Percentiles rank a stretch among this genome's conserved stretches.
Evolutionary conservation across 106 monocot species (phyloP).

Genomic region (Acorus gramineus): DNA sequence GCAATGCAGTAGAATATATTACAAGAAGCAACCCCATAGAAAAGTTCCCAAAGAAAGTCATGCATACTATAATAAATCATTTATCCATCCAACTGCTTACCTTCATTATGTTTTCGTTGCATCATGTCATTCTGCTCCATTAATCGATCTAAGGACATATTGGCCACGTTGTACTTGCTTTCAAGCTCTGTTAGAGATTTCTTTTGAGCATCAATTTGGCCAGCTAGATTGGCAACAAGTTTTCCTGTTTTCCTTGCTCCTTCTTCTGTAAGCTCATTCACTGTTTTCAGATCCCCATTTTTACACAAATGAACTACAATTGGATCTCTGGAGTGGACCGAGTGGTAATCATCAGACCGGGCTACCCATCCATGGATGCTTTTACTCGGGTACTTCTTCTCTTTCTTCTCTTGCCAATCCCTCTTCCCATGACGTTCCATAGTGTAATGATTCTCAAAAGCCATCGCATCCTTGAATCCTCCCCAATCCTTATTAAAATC

Average conservation of each 20-base stretch:
- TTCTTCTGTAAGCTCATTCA: conserved; percentile 26
- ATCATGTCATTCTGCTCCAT: conserved; percentile 45
- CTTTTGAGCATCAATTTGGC: conserved; percentile 35
- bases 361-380: conserved; percentile 50
- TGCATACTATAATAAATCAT: background rate
- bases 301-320: conserved; percentile 23
- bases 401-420: conserved; percentile 15
- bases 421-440: conserved; percentile 23
- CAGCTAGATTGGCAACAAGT: conserved; percentile 23
- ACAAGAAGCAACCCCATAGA: background rate
- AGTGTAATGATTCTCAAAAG: conserved; percentile 28
- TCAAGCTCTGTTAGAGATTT: conserved; percentile 27
- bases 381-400: background rate
- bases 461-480: conserved; percentile 50
- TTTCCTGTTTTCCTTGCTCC: conserved; percentile 24
- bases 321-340: background rate
- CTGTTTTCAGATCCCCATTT: conserved; percentile 39
- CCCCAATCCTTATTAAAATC: conserved; percentile 45
- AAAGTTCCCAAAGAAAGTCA: background rate
- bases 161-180: conserved; percentile 25
- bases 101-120: conserved; percentile 37
- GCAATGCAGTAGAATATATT: background rate
- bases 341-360: conserved; percentile 24
- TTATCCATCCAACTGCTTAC: conserved; percentile 8
- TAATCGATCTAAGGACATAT: conserved; percentile 12